phyloP scores from a whole-genome alignment of 176 grass and related monocot species.

The Calamus simplicifolius region DNA sequence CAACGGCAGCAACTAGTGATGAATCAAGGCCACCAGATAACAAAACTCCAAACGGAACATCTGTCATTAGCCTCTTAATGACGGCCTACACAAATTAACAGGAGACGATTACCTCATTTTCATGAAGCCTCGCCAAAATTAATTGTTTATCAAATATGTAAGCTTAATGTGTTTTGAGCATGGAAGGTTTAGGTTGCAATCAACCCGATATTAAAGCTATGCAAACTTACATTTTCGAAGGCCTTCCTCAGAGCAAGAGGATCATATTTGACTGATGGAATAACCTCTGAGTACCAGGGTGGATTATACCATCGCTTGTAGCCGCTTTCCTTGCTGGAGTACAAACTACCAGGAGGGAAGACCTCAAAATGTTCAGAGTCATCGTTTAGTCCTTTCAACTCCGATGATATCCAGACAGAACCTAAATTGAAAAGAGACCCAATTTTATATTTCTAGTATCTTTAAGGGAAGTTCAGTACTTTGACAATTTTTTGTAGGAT shows the following conservation, averaged over 20 bases:
- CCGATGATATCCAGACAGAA: constrained; percentile 83
- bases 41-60: constrained; percentile 86
- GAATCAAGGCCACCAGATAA: constrained; percentile 93
- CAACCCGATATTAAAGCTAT: too few relatives aligned
- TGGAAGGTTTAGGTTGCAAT: too few relatives aligned
- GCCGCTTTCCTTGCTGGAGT: constrained; percentile 52
- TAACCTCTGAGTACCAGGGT: constrained; percentile 53
- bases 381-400: constrained; percentile 91
- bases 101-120: not conserved
- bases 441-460: not conserved
- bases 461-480: not conserved
- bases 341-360: constrained; percentile 78
- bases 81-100: constrained; percentile 38
- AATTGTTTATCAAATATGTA: too few relatives aligned
- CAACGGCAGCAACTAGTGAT: constrained; percentile 74
- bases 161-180: too few relatives aligned
- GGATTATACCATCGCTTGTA: constrained; percentile 85
- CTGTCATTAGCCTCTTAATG: constrained; percentile 93
- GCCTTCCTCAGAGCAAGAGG: constrained; percentile 62
- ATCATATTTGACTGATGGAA: constrained; percentile 50
- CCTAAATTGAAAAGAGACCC: constrained; percentile 24
- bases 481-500: too few relatives aligned
- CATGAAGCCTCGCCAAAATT: too few relatives aligned
- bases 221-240: constrained; percentile 61
- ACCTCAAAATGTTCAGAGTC: constrained; percentile 76